Conservation (phyloP, 1,139 yeast genomes). For the Geotrichum aggregatum region DNA sequence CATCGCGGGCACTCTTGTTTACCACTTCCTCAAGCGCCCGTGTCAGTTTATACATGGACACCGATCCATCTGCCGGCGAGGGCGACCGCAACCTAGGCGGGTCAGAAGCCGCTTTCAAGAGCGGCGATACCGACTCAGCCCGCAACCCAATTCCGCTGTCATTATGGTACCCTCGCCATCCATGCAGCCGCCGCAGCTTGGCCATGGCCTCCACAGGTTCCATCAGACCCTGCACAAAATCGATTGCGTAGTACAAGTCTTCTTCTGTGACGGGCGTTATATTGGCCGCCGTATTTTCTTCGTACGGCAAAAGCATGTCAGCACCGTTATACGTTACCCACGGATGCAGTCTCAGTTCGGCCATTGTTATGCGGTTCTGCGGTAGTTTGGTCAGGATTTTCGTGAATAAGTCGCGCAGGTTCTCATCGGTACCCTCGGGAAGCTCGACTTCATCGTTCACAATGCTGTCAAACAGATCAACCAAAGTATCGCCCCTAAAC, state of each 20-base stretch:
- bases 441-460: conserved; percentile 28
- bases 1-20: conserved; percentile 7
- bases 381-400: conserved; percentile 50
- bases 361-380: conserved; percentile 50
- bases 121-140: conserved; percentile 12
- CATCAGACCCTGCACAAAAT: conserved; percentile 33
- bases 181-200: conserved; percentile 31
- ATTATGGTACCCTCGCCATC: conserved; percentile 31
- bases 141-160: conserved; percentile 9
- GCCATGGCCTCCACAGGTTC: conserved; percentile 30
- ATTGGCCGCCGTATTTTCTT: conserved; percentile 39
- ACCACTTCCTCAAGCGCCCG: conserved; percentile 35
- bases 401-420: conserved; percentile 31
- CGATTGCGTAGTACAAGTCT: conserved; percentile 40
- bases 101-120: too few species aligned
- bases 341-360: conserved; percentile 51
- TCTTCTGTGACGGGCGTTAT: conserved; percentile 39
- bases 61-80: conserved; percentile 23
- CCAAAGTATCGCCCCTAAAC: conserved; percentile 41
- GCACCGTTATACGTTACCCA: conserved; percentile 50
- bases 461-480: conserved; percentile 47
- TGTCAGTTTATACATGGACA: conserved; percentile 31
- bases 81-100: conserved; percentile 16
- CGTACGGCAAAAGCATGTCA: conserved; percentile 37
- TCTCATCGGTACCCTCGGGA: conserved; percentile 22